Evolutionary conservation across 106 monocot species (phyloP), one percentile per base, ranked within the genome.

Genomic region (Alisma plantagoaquatica): DNA sequence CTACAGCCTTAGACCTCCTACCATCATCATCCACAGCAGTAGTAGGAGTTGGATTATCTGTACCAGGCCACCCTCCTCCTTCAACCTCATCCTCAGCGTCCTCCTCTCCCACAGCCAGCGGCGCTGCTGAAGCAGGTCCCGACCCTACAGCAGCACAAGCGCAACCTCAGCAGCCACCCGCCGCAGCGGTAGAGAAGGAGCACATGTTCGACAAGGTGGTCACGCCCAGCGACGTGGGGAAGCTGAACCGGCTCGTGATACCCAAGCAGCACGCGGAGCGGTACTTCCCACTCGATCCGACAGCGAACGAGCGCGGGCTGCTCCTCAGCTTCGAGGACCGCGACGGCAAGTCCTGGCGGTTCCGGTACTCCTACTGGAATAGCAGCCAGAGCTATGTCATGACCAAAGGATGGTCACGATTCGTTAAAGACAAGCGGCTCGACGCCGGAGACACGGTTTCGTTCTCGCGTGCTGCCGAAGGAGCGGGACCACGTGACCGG

Each of bases 331-430:
- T 91, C 57, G 90, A 91, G 65, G 90, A 91, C 72, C 57, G 71
- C 3, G 66, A 44, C 0, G 84, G 90, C 15, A 84, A 84, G 69
- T 74, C n/a, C n/a, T n/a, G n/a, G n/a, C n/a, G n/a, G n/a, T n/a
- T n/a, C n/a, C n/a, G n/a, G n/a, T n/a, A n/a, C n/a, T n/a, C n/a
- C n/a, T n/a, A n/a, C n/a, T n/a, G n/a, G n/a, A n/a, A n/a, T n/a
- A n/a, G n/a, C n/a, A n/a, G n/a, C n/a, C n/a, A n/a, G n/a, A n/a
- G n/a, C n/a, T n/a, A n/a, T n/a, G n/a, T n/a, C n/a, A n/a, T 91
- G 84, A 91, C 90, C 64, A 91, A 91, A 43, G 90, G 90, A 2
- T 91, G 90, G 84, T 75, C 77, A 71, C 66, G 90, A 10, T 91
- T 91, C 58, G 90, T 91, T 49, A 84, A 84, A 68, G 90, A 91